These are phyloP conservation scores for Favolaschia claudopus DNA, from an alignment of 768 basidiomycete genomes.

Conservation along the genomic window DNA sequence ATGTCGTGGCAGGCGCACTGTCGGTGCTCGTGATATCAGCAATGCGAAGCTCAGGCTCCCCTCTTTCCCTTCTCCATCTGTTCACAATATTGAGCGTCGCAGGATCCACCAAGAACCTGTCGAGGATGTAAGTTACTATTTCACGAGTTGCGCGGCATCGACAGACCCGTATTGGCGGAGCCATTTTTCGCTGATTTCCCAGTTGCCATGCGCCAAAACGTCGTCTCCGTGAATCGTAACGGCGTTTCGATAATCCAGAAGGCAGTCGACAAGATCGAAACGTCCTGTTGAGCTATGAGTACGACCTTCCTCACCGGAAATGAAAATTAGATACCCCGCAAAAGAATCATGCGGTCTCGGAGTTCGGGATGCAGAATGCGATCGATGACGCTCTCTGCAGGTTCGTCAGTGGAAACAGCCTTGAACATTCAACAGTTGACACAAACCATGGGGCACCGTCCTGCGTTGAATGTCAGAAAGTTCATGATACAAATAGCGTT, in stretches of 20 bases:
- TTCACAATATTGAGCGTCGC: slow-evolving; percentile 76
- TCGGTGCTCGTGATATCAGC: slow-evolving; percentile 56
- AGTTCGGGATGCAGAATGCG: slow-evolving; percentile 88
- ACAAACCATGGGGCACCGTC: slow-evolving; percentile 83
- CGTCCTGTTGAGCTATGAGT: slow-evolving; percentile 55
- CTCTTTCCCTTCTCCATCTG: slow-evolving; percentile 88
- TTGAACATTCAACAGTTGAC: slow-evolving; percentile 1
- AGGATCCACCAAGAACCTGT: slow-evolving; percentile 81
- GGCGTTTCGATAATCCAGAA: slow-evolving; percentile 73
- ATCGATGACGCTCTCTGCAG: slow-evolving; percentile 88
- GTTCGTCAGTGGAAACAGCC: neutral
- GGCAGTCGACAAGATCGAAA: slow-evolving; percentile 81
- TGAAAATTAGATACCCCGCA: slow-evolving; percentile 67
- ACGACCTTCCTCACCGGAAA: slow-evolving; percentile 1
- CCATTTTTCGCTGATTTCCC: slow-evolving; percentile 90
- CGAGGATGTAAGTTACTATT: slow-evolving; percentile 8
- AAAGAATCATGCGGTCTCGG: slow-evolving; percentile 88
- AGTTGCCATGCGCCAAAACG: slow-evolving; percentile 86
- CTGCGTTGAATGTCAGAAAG: slow-evolving; percentile 43
- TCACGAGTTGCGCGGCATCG: neutral
- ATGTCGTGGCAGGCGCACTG: slow-evolving; percentile 35
- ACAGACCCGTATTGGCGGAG: slow-evolving; percentile 82
- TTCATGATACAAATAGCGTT: neutral
- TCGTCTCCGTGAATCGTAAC: slow-evolving; percentile 90
- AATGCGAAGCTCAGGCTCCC: slow-evolving; percentile 73